Conservation (phyloP, 2,329 filamentous ascomycete species). For the Nigrospora sphaerica region DNA sequence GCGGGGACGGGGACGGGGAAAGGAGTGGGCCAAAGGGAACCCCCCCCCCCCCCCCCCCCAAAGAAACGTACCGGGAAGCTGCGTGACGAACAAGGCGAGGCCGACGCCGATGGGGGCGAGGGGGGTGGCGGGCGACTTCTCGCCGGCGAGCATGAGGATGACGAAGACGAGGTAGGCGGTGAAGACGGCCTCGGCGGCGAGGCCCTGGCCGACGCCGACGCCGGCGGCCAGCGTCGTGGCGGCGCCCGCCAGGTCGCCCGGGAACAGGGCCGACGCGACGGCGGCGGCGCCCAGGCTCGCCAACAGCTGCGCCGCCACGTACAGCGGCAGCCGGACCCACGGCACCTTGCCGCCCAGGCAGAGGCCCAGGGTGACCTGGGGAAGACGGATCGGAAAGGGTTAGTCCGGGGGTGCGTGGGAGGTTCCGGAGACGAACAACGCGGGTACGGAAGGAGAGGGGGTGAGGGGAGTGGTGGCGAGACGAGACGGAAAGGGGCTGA, state of each 20-base stretch:
- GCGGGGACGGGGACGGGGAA: neutral
- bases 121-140: slow-evolving; percentile 61
- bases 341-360: slow-evolving; percentile 41
- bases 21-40: neutral
- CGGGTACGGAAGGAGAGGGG: neutral
- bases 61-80: slow-evolving; percentile 24
- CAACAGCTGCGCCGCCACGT: slow-evolving; percentile 44
- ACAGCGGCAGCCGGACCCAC: slow-evolving; percentile 34
- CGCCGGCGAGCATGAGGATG: slow-evolving; percentile 57
- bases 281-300: slow-evolving; percentile 47
- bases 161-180: slow-evolving; percentile 52
- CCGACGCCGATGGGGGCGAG: slow-evolving; percentile 62
- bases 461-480: neutral
- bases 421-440: neutral
- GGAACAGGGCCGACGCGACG: slow-evolving; percentile 47
- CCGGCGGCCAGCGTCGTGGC: slow-evolving; percentile 13
- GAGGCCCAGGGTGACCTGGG: slow-evolving; percentile 42
- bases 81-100: slow-evolving; percentile 51
- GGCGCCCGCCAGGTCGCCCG: slow-evolving; percentile 30
- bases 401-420: neutral
- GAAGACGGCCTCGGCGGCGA: slow-evolving; percentile 57
- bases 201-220: slow-evolving; percentile 36
- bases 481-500: neutral
- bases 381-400: too few relatives aligned
- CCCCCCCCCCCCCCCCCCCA: too few relatives aligned